These are phyloP conservation scores for Pleurozium schreberi DNA, from an alignment of 225 moss, liverwort and hornwort genomes.

Conservation along the genomic window DNA sequence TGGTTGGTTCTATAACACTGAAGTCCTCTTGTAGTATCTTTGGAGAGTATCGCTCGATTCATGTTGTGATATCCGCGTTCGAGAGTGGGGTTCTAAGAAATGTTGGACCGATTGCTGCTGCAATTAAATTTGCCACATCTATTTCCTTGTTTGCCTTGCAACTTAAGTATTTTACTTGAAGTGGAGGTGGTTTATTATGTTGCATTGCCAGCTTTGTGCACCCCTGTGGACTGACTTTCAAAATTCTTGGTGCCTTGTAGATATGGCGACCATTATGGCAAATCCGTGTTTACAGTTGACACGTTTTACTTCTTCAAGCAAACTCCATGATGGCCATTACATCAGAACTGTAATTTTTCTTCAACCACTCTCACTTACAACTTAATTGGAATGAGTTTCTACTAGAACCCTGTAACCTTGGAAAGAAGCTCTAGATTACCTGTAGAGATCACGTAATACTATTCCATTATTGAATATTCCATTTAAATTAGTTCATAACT, in stretches of 20 bases:
- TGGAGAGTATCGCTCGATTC: background rate
- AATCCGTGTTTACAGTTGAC: constrained; percentile 16
- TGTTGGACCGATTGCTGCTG: background rate
- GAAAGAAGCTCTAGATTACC: background rate
- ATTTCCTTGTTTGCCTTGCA: background rate
- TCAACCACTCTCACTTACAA: background rate
- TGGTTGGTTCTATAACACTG: no score
- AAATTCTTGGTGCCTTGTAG: constrained; percentile 8
- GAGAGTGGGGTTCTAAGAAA: background rate
- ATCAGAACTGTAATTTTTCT: constrained; percentile 13
- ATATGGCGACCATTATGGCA: constrained; percentile 24
- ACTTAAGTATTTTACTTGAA: background rate
- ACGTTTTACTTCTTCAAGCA: background rate
- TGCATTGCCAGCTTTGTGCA: background rate
- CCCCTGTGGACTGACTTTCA: background rate
- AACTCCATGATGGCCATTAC: constrained; percentile 1
- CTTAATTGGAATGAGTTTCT: background rate
- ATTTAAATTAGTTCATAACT: background rate
- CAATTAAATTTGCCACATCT: background rate
- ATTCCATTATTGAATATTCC: background rate
- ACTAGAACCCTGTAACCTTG: background rate
- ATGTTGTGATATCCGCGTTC: background rate
- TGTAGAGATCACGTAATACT: background rate
- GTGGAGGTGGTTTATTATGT: background rate
- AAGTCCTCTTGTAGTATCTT: no score